These are phyloP conservation scores for Spiraea crenata DNA, from an alignment of 331 rosid species.

Conservation along the genomic window DNA sequence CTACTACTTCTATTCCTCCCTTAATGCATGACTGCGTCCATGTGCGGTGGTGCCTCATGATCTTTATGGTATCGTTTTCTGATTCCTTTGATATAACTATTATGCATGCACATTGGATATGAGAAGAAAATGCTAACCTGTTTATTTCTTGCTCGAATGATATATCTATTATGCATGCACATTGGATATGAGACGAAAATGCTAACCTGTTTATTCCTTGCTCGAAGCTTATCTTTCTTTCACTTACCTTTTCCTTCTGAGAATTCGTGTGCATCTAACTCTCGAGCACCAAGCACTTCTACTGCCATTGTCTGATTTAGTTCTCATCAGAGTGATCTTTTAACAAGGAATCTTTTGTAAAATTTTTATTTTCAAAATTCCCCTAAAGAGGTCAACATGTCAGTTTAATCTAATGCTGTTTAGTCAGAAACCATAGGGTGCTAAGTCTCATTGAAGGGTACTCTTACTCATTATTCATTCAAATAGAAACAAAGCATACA, in stretches of 20 bases:
- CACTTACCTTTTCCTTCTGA: background rate
- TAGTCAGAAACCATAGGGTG: too few species aligned
- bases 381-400: too few species aligned
- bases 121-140: background rate
- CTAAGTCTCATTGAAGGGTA: too few species aligned
- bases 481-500: too few species aligned
- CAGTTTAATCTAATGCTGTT: too few species aligned
- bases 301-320: too few species aligned
- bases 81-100: background rate
- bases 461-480: too few species aligned
- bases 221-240: background rate
- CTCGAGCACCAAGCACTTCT: too few species aligned
- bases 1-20: background rate
- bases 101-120: background rate
- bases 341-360: too few species aligned
- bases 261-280: background rate
- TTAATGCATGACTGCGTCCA: background rate
- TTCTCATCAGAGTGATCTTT: too few species aligned
- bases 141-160: background rate
- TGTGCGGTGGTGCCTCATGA: background rate
- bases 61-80: background rate
- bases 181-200: background rate
- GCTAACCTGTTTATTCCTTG: too few species aligned
- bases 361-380: too few species aligned
- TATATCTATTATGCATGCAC: background rate